Evolutionary conservation across 345 rosid genomes (phyloP).

Genomic region (Aquilaria sinensis): DNA sequence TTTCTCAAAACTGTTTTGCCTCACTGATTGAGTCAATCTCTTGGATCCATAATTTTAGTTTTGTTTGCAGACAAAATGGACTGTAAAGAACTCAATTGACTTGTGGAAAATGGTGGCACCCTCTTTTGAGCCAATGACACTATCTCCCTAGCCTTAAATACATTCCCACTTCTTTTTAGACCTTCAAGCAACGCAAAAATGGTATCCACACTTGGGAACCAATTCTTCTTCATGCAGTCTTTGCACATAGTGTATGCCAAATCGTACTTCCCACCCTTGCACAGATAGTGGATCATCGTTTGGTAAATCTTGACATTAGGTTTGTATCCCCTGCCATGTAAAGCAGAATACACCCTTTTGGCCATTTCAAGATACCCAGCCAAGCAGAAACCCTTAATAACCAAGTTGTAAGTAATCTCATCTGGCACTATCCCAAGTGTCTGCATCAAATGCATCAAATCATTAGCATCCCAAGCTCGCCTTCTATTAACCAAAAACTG

Average conservation of each 20-base stretch:
- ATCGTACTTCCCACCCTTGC: constrained; percentile 50
- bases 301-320: constrained; percentile 68
- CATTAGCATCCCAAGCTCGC: constrained; percentile 69
- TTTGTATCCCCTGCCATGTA: constrained; percentile 35
- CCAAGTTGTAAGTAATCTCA: constrained; percentile 67
- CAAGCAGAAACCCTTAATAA: constrained; percentile 65
- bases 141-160: constrained; percentile 46
- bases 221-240: constrained; percentile 57
- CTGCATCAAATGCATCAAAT: constrained; percentile 53
- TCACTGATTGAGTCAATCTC: not conserved
- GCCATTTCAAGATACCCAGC: constrained; percentile 79
- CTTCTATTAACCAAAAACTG: constrained; percentile 57
- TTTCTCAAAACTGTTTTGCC: constrained; percentile 8
- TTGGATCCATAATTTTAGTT: constrained; percentile 9
- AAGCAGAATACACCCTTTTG: constrained; percentile 55
- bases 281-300: constrained; percentile 78
- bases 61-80: constrained; percentile 28
- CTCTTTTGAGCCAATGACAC: constrained; percentile 34
- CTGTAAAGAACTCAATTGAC: constrained; percentile 36
- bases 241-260: constrained; percentile 67
- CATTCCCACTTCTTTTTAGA: constrained; percentile 38
- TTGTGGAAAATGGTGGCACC: constrained; percentile 53
- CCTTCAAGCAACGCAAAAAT: constrained; percentile 49
- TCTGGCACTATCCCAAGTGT: constrained; percentile 50
- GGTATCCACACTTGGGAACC: constrained; percentile 58